phyloP scores from a whole-genome alignment of 2,329 filamentous ascomycete species.

The Aspergillus tanneri region DNA sequence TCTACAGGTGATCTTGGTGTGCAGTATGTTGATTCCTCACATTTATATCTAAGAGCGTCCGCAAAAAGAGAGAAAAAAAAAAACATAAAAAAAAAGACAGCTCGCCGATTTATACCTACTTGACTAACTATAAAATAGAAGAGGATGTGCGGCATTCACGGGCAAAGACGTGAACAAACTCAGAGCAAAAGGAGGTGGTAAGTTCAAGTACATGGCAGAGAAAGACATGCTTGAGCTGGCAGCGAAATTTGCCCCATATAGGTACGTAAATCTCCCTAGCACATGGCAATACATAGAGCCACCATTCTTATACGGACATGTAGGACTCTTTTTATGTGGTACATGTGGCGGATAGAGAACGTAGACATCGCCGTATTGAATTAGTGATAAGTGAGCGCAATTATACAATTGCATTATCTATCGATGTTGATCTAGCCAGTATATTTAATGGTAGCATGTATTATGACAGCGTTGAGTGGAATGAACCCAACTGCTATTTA shows the following conservation, averaged over 20 bases:
- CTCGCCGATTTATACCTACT: no score
- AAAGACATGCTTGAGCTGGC: conserved; percentile 84
- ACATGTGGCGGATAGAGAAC: conserved; percentile 87
- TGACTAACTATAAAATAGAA: conserved; percentile 38
- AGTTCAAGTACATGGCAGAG: conserved; percentile 98
- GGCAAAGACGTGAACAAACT: conserved; percentile 81
- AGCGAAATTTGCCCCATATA: conserved; percentile 77
- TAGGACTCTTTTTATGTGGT: conserved; percentile 94
- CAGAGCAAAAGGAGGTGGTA: conserved; percentile 74
- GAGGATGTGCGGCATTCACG: conserved; percentile 85
- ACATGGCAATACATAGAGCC: not conserved
- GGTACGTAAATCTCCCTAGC: conserved; percentile 45
- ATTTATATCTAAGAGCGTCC: no score
- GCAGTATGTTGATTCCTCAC: conserved; percentile 55
- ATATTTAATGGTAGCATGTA: not conserved
- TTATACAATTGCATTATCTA: not conserved
- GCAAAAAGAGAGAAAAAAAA: no score
- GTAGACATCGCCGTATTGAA: conserved; percentile 64
- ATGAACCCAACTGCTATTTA: not conserved
- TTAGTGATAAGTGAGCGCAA: conserved; percentile 1
- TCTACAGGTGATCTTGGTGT: conserved; percentile 89
- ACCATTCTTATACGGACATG: conserved; percentile 17
- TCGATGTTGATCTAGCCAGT: not conserved
- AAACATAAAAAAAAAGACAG: no score
- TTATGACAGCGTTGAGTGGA: not conserved